Percentiles rank a stretch among this genome's conserved stretches.
phyloP scores from a whole-genome alignment of 306 rosid species.

The Quercus robur region DNA sequence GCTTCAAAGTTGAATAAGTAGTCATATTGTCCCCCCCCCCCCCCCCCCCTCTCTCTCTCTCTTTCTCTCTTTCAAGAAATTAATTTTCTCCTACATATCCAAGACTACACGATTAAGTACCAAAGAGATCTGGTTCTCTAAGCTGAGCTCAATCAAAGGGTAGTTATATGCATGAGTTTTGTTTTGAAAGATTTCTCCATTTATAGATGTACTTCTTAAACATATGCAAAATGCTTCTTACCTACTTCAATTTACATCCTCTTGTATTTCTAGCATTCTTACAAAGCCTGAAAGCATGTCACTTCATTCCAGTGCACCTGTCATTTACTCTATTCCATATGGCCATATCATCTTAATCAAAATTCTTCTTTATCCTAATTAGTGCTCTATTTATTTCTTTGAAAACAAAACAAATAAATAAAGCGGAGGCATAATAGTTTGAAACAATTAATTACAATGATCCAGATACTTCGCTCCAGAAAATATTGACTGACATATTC shows the following conservation, averaged over 20 bases:
- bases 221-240: not conserved
- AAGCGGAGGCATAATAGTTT: not conserved
- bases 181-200: not conserved
- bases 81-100: not conserved
- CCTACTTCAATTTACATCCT: not conserved
- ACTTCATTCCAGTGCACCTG: not conserved
- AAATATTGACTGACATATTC: not conserved
- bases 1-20: not conserved
- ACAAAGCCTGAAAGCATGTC: not conserved
- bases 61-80: not conserved
- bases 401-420: not conserved
- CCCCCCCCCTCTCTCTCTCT: not conserved
- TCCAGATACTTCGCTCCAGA: not conserved
- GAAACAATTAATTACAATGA: not conserved
- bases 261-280: not conserved
- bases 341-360: not conserved
- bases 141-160: not conserved
- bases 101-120: not conserved
- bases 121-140: not conserved
- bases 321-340: not conserved
- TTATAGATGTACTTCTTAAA: not conserved
- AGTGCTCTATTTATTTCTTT: not conserved
- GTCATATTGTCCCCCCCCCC: not conserved
- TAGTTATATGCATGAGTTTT: not conserved
- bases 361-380: not conserved